These are phyloP conservation scores for Rhipidocladum racemiflorum DNA, from an alignment of 176 grass and related monocot species.

Conservation along the genomic window DNA sequence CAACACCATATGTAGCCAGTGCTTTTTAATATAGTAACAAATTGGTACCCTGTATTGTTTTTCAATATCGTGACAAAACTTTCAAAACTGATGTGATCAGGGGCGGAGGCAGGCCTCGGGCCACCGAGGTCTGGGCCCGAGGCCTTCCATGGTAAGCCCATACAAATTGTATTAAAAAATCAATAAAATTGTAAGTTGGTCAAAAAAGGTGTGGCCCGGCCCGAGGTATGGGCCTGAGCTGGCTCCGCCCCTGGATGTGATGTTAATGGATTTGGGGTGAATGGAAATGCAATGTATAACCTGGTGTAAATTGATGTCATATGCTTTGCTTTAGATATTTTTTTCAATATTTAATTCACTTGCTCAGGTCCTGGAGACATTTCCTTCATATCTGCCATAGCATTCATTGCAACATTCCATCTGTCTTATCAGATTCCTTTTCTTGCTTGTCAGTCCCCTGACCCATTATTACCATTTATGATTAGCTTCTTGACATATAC, in stretches of 20 bases:
- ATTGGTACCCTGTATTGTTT: background rate
- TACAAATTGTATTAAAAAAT: no score
- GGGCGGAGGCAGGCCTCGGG: no score
- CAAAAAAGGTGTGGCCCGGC: no score
- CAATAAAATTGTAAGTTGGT: no score
- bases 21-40: background rate
- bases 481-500: background rate
- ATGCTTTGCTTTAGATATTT: background rate
- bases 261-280: background rate
- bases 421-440: background rate
- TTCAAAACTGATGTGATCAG: background rate
- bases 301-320: background rate
- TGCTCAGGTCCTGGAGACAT: background rate
- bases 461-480: background rate
- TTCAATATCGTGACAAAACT: background rate
- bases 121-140: no score
- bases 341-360: background rate
- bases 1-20: background rate
- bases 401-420: background rate
- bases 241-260: no score
- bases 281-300: background rate
- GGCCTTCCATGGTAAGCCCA: no score
- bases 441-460: background rate
- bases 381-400: background rate
- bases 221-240: no score